Evolutionary conservation across 768 basidiomycete species (phyloP), one percentile per base, ranked within the genome.

Genomic region (Mycena vitilis): DNA sequence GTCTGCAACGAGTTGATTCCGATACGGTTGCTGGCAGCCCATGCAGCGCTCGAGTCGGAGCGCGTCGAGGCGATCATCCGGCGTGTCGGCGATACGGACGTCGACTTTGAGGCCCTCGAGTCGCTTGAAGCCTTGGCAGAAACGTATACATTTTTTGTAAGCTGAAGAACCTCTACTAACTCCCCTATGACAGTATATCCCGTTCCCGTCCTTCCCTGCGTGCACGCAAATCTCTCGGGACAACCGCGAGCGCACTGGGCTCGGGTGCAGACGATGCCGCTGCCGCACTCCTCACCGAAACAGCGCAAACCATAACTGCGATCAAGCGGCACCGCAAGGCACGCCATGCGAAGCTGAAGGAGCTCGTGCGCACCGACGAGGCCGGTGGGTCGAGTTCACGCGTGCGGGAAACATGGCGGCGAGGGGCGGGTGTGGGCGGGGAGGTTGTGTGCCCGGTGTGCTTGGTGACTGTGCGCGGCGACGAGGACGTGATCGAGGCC

Each of bases 1-100:
- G 87, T 91, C 45, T 95, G 93, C 78, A 80, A 84, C 16, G 93
- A 95, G 75, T 76, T 76, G 45, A 91, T 95, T 48, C 93, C 93
- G 16, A 74, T 93, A 25, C 89, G 93, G 15, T 83, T 94, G n/a
- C 82, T 95, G 18, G 82, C 82, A 4, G 83, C 81, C 63, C 94
- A 95, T 72, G 83, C 85, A 4, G 83, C 83, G 48, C 82, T 94
- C 34, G 93, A 95, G 77, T 80, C 84, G 42, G 85, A 91, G 71
- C 86, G 93, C 69, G 84, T 94, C 23, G 87, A 93, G 66, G 85
- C 87, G 53, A 90, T 95, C 54, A 85, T 92, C 22, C 81, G 80
- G 61, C 83, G 85, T 54, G 83, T 93, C 52, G 91, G 91, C 5
- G 89, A 89, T 16, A 79, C 83, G 15, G 89, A 91, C 54, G 81